These are phyloP conservation scores for Myriosclerotinia duriaeana DNA, from an alignment of 2,329 filamentous ascomycete species.

Conservation along the genomic window DNA sequence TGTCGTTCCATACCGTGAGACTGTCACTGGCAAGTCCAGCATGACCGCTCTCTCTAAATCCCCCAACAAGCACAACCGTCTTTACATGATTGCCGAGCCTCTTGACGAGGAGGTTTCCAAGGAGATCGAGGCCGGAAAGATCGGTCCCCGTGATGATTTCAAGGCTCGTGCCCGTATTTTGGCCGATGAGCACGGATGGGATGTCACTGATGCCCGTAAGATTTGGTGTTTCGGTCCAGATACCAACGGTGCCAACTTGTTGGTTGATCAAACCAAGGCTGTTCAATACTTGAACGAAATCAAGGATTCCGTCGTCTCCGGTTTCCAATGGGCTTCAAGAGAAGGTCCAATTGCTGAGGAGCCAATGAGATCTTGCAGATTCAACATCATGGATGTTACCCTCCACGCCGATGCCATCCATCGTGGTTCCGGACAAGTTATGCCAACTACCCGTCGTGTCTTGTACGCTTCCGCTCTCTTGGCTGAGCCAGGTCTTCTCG, in stretches of 20 bases:
- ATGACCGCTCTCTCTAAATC: constrained; percentile 99
- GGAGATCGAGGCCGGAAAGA: constrained; percentile 89
- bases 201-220: constrained; percentile 99
- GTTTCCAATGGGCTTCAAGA: constrained; percentile 99
- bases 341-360: constrained; percentile 98
- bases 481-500: constrained; percentile 85
- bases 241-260: constrained; percentile 94
- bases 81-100: constrained; percentile 92
- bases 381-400: constrained; percentile 99
- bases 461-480: constrained; percentile 91
- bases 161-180: constrained; percentile 95
- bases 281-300: constrained; percentile 99
- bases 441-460: constrained; percentile 96
- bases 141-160: constrained; percentile 95
- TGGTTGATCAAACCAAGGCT: constrained; percentile 99
- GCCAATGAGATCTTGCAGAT: constrained; percentile 94
- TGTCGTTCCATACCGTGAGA: constrained; percentile 98
- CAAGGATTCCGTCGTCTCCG: constrained; percentile 99
- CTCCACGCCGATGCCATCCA: constrained; percentile 99
- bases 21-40: constrained; percentile 77
- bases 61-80: constrained; percentile 99
- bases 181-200: constrained; percentile 97
- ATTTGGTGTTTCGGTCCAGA: constrained; percentile 99
- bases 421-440: constrained; percentile 98
- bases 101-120: constrained; percentile 87